Evolutionary conservation across 2,329 filamentous ascomycete genomes (phyloP).

Genomic region (Phymatotrichopsis omnivora): DNA sequence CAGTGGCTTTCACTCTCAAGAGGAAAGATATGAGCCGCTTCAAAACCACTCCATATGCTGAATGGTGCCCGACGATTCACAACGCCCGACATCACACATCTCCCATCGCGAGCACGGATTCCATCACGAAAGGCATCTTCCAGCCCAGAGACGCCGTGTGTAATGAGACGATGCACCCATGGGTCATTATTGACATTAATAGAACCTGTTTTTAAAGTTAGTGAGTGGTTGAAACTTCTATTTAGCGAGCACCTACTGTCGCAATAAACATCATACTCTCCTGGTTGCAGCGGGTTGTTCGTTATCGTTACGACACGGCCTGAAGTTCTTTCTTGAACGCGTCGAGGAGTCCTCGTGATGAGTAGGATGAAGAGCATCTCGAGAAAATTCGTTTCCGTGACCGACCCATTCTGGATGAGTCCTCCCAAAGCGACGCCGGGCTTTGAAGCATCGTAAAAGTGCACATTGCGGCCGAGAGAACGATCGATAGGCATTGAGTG

Average conservation of each 20-base stretch:
- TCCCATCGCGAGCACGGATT: conserved; percentile 5
- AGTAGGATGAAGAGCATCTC: conserved; percentile 13
- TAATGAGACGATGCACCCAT: conserved; percentile 11
- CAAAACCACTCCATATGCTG: conserved; percentile 8
- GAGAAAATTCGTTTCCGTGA: conserved; percentile 18
- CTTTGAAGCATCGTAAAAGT: conserved; percentile 11
- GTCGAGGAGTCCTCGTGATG: conserved; percentile 7
- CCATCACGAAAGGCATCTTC: conserved; percentile 11
- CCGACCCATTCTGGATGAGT: conserved; percentile 14
- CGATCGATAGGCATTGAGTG: conserved; percentile 16
- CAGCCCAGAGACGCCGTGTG: not conserved
- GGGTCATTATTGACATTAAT: conserved; percentile 4
- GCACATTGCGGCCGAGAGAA: conserved; percentile 9
- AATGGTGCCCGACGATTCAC: not conserved
- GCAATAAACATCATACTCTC: conserved; percentile 11
- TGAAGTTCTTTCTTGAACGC: conserved; percentile 16
- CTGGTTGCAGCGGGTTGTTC: conserved; percentile 6
- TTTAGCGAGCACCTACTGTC: conserved; percentile 7
- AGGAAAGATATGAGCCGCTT: conserved; percentile 15
- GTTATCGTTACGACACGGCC: conserved; percentile 6
- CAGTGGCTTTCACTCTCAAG: conserved; percentile 5
- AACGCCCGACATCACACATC: conserved; percentile 12
- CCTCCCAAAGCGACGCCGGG: conserved; percentile 2
- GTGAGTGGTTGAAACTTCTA: conserved; percentile 1
- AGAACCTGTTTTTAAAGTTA: conserved; percentile 10